Conservation (phyloP, 2,329 filamentous ascomycete species). For the Colletotrichum destructivum region DNA sequence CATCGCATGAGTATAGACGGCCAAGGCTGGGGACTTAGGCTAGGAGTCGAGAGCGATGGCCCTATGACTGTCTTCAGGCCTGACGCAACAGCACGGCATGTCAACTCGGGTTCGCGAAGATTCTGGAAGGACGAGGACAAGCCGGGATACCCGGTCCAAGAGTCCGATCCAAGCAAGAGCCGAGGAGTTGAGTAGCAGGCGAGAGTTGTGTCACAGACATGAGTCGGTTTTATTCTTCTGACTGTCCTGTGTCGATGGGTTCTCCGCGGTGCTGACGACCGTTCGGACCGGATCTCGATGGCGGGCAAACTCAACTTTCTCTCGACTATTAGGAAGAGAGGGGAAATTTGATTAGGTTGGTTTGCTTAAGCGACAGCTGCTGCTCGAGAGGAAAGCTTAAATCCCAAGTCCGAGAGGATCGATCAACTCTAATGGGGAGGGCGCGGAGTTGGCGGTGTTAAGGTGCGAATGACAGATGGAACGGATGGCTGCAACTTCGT, state of each 20-base stretch:
- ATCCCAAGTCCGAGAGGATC: background rate
- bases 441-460: too few species aligned
- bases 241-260: background rate
- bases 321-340: background rate
- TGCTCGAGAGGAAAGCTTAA: background rate
- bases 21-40: background rate
- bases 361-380: background rate
- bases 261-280: background rate
- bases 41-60: background rate
- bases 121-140: conserved; percentile 12
- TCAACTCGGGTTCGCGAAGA: background rate
- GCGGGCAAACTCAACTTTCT: background rate
- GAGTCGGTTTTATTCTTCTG: background rate
- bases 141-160: background rate
- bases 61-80: background rate
- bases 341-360: background rate
- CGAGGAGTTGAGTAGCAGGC: background rate
- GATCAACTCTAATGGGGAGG: background rate
- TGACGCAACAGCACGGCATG: background rate
- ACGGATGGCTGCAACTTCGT: background rate
- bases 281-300: background rate
- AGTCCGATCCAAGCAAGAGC: background rate
- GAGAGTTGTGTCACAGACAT: background rate
- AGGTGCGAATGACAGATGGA: background rate
- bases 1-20: background rate